Conservation (phyloP, 768 basidiomycete species). For the Cystobasidium ongulense region DNA sequence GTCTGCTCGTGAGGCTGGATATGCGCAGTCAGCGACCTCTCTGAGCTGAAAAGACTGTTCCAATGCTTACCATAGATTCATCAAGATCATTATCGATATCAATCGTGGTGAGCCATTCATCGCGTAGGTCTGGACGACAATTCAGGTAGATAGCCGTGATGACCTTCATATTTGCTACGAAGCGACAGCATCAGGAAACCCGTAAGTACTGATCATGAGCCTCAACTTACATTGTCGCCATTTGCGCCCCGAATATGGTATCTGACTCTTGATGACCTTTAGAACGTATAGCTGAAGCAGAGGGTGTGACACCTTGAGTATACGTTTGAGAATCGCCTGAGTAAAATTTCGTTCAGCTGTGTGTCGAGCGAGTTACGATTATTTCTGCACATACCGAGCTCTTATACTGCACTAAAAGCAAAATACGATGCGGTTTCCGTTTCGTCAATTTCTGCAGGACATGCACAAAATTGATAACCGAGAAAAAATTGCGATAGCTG, state of each 20-base stretch:
- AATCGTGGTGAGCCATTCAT: constrained; percentile 91
- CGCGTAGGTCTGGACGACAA: constrained; percentile 88
- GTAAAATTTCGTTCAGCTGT: neutral
- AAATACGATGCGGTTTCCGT: constrained; percentile 83
- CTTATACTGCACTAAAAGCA: constrained; percentile 96
- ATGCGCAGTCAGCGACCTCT: neutral
- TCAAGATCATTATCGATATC: constrained; percentile 89
- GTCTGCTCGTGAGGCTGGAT: constrained; percentile 86
- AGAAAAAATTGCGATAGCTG: constrained; percentile 96
- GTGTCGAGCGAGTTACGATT: constrained; percentile 19
- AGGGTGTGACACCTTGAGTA: constrained; percentile 85
- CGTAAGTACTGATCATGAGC: neutral
- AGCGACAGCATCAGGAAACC: neutral
- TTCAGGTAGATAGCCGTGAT: constrained; percentile 97
- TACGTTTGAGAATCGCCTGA: constrained; percentile 89
- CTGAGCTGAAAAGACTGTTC: neutral
- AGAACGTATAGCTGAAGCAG: constrained; percentile 87
- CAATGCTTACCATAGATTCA: constrained; percentile 59
- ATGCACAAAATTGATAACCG: constrained; percentile 91
- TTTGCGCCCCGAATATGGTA: constrained; percentile 93
- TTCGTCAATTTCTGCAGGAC: constrained; percentile 98
- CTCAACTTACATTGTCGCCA: constrained; percentile 79
- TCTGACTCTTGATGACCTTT: constrained; percentile 97
- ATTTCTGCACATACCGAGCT: constrained; percentile 89
- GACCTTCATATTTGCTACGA: constrained; percentile 96